A percentile compares a stretch with the other conserved stretches of the same genome.
Conservation (phyloP, 352 stramenopile species). For the Phytopythium ostracodes region DNA sequence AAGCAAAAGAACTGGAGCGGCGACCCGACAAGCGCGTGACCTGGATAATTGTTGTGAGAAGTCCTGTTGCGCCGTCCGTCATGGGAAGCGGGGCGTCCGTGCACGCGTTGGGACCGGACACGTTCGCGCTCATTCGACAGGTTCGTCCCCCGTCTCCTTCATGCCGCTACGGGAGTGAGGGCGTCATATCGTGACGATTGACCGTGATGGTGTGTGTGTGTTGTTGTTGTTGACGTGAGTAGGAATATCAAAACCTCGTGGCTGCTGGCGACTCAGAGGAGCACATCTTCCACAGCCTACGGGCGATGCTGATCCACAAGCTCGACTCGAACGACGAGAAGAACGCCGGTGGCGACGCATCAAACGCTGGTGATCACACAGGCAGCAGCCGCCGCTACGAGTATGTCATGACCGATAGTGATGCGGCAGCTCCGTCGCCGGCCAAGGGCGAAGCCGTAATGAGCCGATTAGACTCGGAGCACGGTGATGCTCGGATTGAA, state of each 20-base stretch:
- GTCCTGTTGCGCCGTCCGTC: background rate
- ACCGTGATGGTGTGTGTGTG: background rate
- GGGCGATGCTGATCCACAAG: conserved; percentile 23
- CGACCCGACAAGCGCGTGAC: background rate
- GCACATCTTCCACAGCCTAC: conserved; percentile 37
- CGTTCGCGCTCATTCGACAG: conserved; percentile 4
- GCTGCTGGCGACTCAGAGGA: conserved; percentile 36
- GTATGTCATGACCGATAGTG: background rate
- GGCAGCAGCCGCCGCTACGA: background rate
- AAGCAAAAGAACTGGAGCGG: background rate
- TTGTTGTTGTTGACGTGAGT: background rate
- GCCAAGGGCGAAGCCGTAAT: background rate
- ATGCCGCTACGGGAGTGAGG: background rate
- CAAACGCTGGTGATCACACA: background rate
- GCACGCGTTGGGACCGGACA: background rate
- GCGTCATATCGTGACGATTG: background rate
- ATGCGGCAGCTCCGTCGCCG: background rate
- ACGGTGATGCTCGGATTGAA: background rate
- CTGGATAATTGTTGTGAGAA: background rate
- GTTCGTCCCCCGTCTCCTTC: background rate
- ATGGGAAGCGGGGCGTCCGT: conserved; percentile 9
- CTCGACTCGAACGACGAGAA: background rate
- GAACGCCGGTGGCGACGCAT: too few species aligned
- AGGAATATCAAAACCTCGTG: conserved; percentile 34
- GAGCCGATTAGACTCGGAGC: background rate